Conservation (phyloP, 2,329 filamentous ascomycete species). For the Penicillium occitanis region DNA sequence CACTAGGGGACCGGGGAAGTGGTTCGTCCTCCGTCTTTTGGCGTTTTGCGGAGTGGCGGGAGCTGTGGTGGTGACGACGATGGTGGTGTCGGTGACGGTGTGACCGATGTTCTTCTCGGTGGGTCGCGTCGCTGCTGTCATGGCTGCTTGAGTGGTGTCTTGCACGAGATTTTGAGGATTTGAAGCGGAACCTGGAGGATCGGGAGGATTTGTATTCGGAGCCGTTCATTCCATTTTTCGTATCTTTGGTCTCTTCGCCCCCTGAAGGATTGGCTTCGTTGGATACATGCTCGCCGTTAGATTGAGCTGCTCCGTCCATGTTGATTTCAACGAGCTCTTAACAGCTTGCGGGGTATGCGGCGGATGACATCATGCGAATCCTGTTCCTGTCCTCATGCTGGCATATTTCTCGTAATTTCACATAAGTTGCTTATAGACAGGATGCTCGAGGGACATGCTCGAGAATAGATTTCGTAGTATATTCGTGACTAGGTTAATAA, state of each 20-base stretch:
- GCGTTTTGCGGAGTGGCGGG: conserved; percentile 29
- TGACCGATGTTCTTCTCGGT: background rate
- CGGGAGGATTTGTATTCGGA: conserved; percentile 17
- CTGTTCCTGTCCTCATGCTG: background rate
- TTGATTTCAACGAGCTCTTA: background rate
- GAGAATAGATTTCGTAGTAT: background rate
- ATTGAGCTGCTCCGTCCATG: conserved; percentile 13
- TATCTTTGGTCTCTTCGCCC: background rate
- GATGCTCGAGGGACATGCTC: too few relatives aligned
- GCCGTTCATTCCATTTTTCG: background rate
- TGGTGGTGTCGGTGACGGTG: conserved; percentile 24
- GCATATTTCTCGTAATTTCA: background rate
- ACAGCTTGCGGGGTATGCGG: conserved; percentile 6
- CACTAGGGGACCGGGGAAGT: conserved; percentile 1
- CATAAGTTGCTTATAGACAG: background rate
- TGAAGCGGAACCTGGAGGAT: conserved; percentile 37
- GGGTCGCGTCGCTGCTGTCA: background rate
- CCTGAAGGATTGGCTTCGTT: background rate
- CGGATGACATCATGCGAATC: conserved; percentile 17
- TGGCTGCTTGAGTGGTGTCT: conserved; percentile 3
- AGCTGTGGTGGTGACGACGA: conserved; percentile 27
- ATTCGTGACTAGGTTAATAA: background rate
- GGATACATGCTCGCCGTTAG: background rate
- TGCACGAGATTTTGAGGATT: conserved; percentile 26
- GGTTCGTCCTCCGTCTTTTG: conserved; percentile 26